A percentile compares a stretch with the other conserved stretches of the same genome.
These are phyloP conservation scores for Baorangia bicolor DNA, from an alignment of 768 basidiomycete genomes.

Conservation along the genomic window DNA sequence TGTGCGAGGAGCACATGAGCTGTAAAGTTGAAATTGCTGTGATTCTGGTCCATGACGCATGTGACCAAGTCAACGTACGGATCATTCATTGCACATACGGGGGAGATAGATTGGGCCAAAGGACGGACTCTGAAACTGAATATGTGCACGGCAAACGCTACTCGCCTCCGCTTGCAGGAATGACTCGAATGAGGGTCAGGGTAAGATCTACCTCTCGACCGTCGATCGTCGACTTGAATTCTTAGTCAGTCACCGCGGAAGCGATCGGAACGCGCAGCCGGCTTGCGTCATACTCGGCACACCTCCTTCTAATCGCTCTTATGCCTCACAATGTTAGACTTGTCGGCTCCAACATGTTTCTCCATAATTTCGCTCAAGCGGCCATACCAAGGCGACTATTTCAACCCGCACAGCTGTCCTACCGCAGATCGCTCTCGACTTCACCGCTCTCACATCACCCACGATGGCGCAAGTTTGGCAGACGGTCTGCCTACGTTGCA, in stretches of 20 bases:
- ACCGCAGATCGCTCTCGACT: conserved; percentile 1
- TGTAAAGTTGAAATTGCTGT: no score
- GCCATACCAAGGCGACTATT: background rate
- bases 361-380: background rate
- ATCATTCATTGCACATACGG: no score
- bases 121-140: no score
- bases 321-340: background rate
- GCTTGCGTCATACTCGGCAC: background rate
- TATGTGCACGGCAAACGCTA: no score
- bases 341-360: conserved; percentile 1
- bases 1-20: no score
- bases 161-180: background rate
- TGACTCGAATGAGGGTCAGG: background rate
- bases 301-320: background rate
- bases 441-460: background rate
- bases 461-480: conserved; percentile 17
- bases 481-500: conserved; percentile 25
- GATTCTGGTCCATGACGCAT: no score
- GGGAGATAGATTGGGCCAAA: no score
- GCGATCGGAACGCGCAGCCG: background rate
- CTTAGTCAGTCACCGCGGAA: background rate
- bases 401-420: background rate
- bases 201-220: background rate
- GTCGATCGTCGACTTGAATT: background rate
- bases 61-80: no score